A percentile compares a stretch with the other conserved stretches of the same genome.
These are phyloP conservation scores for Russula brevipes DNA, from an alignment of 768 basidiomycete species.

Conservation along the genomic window DNA sequence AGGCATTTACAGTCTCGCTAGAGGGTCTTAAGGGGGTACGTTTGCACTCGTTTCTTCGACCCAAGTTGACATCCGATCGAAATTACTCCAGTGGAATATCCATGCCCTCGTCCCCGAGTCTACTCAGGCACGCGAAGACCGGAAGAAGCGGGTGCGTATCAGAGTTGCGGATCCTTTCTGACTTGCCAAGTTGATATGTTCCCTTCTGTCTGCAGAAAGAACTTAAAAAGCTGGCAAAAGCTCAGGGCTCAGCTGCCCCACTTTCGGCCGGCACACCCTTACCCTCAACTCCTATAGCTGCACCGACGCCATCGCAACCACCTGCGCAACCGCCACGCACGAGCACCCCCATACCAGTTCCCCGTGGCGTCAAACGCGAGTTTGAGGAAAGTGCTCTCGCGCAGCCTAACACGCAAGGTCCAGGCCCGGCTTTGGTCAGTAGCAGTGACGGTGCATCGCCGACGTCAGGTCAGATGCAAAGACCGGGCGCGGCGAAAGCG, in stretches of 20 bases:
- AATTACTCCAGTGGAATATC: constrained; percentile 24
- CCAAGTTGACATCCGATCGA: background rate
- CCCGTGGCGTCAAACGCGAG: constrained; percentile 25
- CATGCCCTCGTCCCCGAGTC: constrained; percentile 27
- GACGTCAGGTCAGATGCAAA: constrained; percentile 5
- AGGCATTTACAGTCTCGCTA: constrained; percentile 25
- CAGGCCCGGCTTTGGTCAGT: background rate
- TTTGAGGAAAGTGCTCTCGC: constrained; percentile 17
- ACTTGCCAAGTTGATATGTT: background rate
- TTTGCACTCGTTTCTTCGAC: background rate
- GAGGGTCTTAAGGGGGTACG: constrained; percentile 26
- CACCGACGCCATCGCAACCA: constrained; percentile 9
- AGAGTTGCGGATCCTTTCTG: constrained; percentile 1
- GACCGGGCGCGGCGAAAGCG: constrained; percentile 17
- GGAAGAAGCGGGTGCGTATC: constrained; percentile 25
- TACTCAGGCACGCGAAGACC: constrained; percentile 26
- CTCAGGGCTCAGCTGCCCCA: constrained; percentile 16
- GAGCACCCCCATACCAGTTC: constrained; percentile 17
- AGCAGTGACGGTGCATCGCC: constrained; percentile 2
- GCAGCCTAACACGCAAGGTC: constrained; percentile 17
- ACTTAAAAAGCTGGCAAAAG: constrained; percentile 26
- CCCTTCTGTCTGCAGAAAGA: constrained; percentile 21
- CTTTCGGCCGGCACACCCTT: constrained; percentile 10
- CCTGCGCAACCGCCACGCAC: constrained; percentile 20
- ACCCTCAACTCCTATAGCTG: constrained; percentile 10